Evolutionary conservation across 1,284 basidiomycete species (phyloP).

Genomic region (Microbotryum saponariae): DNA sequence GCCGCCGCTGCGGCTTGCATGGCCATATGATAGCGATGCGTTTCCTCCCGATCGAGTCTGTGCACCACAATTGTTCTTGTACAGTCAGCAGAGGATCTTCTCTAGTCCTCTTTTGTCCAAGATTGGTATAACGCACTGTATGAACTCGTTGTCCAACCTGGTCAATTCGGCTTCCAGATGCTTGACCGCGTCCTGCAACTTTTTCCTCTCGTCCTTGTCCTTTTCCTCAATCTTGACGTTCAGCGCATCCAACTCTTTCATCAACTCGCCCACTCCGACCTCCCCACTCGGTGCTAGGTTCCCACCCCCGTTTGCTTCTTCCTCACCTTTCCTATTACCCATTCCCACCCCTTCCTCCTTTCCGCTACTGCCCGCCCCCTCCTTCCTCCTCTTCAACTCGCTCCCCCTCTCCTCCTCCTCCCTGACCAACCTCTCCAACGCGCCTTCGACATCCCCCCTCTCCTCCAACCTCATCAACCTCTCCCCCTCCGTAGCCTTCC

Average conservation of each 20-base stretch:
- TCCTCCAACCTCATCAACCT: slow-evolving; percentile 8
- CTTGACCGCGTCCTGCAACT: slow-evolving; percentile 18
- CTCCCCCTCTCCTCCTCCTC: slow-evolving; percentile 11
- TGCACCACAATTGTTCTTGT: neutral
- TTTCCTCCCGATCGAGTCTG: slow-evolving; percentile 31
- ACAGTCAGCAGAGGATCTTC: neutral
- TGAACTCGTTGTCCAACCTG: slow-evolving; percentile 25
- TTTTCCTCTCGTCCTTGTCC: slow-evolving; percentile 9
- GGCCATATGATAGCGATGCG: slow-evolving; percentile 17
- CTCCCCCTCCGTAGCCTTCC: slow-evolving; percentile 18
- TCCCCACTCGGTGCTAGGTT: neutral
- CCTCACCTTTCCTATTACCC: slow-evolving; percentile 5
- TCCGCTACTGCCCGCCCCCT: neutral
- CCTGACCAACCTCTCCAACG: slow-evolving; percentile 1
- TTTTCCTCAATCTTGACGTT: slow-evolving; percentile 26
- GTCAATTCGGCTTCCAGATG: slow-evolving; percentile 24
- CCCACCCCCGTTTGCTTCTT: neutral
- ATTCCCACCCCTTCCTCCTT: neutral
- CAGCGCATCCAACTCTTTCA: slow-evolving; percentile 26
- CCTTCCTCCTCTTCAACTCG: neutral
- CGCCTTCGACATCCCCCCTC: slow-evolving; percentile 6
- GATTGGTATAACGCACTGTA: slow-evolving; percentile 15
- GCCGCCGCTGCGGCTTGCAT: neutral
- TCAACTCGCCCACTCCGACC: slow-evolving; percentile 19
- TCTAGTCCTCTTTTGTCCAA: too few species aligned